These are phyloP conservation scores for Triticum dicoccoides DNA, from an alignment of 176 grass and related monocot species.

Conservation along the genomic window DNA sequence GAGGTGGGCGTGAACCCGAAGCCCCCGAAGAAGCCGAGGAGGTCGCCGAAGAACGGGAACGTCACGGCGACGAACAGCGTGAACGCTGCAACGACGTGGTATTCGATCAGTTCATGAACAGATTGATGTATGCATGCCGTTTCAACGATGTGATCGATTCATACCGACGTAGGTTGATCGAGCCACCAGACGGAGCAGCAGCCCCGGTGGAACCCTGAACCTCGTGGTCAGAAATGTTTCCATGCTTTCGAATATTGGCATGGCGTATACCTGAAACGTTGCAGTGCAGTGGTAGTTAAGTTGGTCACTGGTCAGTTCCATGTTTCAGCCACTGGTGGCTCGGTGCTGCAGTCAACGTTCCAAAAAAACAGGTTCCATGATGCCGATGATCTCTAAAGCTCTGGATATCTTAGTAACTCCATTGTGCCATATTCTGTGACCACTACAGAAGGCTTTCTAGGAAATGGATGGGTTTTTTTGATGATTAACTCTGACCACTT, in stretches of 20 bases:
- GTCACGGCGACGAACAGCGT: constrained; percentile 76
- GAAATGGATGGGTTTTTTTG: not conserved
- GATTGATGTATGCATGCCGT: not conserved
- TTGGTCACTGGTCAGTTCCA: not conserved
- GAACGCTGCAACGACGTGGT: constrained; percentile 27
- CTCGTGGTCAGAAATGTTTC: constrained; percentile 54
- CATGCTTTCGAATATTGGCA: constrained; percentile 66
- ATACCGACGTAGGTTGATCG: constrained; percentile 67
- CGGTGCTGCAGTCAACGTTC: constrained; percentile 12
- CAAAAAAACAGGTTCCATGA: not conserved
- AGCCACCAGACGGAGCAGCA: constrained; percentile 54
- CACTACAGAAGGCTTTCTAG: not conserved
- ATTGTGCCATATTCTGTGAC: not conserved
- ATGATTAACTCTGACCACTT: not conserved
- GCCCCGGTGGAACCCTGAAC: constrained; percentile 39
- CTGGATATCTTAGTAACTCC: not conserved
- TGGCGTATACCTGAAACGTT: constrained; percentile 53
- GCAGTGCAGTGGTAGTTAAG: not conserved
- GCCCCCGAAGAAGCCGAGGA: constrained; percentile 83
- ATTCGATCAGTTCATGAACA: not conserved
- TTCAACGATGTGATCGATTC: not conserved
- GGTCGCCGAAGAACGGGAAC: constrained; percentile 78
- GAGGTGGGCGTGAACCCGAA: constrained; percentile 83
- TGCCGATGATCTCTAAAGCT: not conserved
- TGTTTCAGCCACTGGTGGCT: not conserved